Conservation (phyloP, 345 rosid species). For the Salix arbutifolia region DNA sequence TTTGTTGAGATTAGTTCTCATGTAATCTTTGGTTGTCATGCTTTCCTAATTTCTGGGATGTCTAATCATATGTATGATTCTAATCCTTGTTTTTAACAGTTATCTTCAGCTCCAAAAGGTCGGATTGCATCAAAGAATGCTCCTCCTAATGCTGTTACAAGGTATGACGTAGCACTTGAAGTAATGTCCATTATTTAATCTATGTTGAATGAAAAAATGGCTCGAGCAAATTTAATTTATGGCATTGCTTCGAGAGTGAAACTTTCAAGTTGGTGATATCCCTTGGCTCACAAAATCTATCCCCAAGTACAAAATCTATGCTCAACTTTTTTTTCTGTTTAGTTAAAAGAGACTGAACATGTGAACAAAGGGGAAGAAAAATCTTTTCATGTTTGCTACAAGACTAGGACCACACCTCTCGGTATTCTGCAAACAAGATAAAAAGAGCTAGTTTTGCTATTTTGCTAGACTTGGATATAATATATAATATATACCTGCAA, state of each 20-base stretch:
- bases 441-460: not conserved
- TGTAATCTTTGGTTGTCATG: not conserved
- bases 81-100: slow-evolving; percentile 37
- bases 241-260: not conserved
- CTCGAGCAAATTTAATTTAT: not conserved
- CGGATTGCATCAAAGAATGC: slow-evolving; percentile 63
- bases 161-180: slow-evolving; percentile 24
- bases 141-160: slow-evolving; percentile 30
- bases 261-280: not conserved
- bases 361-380: no score
- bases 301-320: no score
- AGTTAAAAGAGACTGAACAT: not conserved
- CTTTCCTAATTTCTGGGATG: not conserved
- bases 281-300: no score
- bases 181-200: not conserved
- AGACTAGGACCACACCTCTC: no score
- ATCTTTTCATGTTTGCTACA: no score
- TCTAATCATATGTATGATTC: not conserved
- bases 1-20: not conserved
- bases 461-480: not conserved
- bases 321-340: no score
- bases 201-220: not conserved
- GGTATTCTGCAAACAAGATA: not conserved
- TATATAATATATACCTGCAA: no score
- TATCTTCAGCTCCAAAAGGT: slow-evolving; percentile 96